Percentiles rank a stretch among this genome's conserved stretches.
phyloP scores from a whole-genome alignment of 192 early-diverging fungal species.

The Coemansia sp. region DNA sequence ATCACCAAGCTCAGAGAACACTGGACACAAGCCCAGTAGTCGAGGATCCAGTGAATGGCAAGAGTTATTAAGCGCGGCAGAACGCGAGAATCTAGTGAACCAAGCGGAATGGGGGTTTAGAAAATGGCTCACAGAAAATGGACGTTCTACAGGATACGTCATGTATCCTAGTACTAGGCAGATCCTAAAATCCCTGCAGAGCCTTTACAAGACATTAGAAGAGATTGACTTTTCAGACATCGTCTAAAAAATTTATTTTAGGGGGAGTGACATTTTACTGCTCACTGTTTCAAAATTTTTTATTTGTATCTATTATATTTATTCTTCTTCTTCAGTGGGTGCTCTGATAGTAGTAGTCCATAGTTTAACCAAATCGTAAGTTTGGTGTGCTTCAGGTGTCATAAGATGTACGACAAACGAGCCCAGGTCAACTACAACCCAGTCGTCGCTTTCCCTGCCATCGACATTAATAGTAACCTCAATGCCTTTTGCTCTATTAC shows the following conservation, averaged over 20 bases:
- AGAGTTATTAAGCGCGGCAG: slow-evolving; percentile 20
- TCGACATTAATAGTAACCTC: slow-evolving; percentile 29
- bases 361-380: slow-evolving; percentile 40
- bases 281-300: no score
- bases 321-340: not conserved
- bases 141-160: slow-evolving; percentile 33
- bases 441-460: slow-evolving; percentile 54
- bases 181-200: slow-evolving; percentile 43
- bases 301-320: not conserved
- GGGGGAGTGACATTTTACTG: no score
- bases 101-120: slow-evolving; percentile 49
- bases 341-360: slow-evolving; percentile 17
- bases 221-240: slow-evolving; percentile 46
- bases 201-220: slow-evolving; percentile 22
- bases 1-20: slow-evolving; percentile 18
- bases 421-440: slow-evolving; percentile 55
- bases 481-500: slow-evolving; percentile 17
- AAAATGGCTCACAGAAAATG: slow-evolving; percentile 31
- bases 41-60: not conserved
- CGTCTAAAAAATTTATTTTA: slow-evolving; percentile 5
- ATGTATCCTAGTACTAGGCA: slow-evolving; percentile 51
- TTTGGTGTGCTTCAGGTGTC: slow-evolving; percentile 44
- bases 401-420: slow-evolving; percentile 48
- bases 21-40: not conserved
- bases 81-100: slow-evolving; percentile 35